Evolutionary conservation across 139 green algal species (phyloP).

Genomic region (Chlorella sp.): DNA sequence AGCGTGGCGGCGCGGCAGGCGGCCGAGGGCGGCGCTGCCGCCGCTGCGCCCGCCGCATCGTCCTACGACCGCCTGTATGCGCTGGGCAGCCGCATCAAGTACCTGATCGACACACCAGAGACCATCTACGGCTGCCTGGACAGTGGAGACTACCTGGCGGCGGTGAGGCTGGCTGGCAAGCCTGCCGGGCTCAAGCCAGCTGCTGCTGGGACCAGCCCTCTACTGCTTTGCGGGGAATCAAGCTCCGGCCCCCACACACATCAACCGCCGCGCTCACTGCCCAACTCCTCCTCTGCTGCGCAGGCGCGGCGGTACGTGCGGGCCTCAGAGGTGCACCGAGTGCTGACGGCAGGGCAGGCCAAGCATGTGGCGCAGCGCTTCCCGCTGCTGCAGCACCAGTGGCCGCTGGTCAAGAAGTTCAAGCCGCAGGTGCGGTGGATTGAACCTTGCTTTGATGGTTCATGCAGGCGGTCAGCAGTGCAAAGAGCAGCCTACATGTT

Average conservation of each 20-base stretch:
- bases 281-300: too few species aligned
- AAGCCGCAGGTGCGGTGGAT: slow-evolving; percentile 6
- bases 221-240: too few species aligned
- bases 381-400: slow-evolving; percentile 91
- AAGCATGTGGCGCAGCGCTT: slow-evolving; percentile 64
- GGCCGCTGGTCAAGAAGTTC: slow-evolving; percentile 89
- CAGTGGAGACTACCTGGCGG: slow-evolving; percentile 75
- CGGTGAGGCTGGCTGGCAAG: slow-evolving; percentile 8
- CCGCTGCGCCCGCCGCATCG: not conserved
- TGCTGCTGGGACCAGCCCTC: too few species aligned
- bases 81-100: slow-evolving; percentile 90
- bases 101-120: slow-evolving; percentile 96
- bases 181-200: too few species aligned
- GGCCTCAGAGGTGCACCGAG: slow-evolving; percentile 72
- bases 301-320: slow-evolving; percentile 76
- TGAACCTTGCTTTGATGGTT: too few species aligned
- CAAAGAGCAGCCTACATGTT: too few species aligned
- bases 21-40: not conserved
- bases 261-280: too few species aligned
- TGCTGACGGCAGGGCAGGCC: slow-evolving; percentile 51
- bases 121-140: slow-evolving; percentile 96
- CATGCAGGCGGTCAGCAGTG: too few species aligned
- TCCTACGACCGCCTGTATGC: slow-evolving; percentile 62
- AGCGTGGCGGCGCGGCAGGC: not conserved
- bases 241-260: too few species aligned